Conservation (phyloP, 495 filamentous ascomycete genomes). For the Lindgomyces ingoldianus region DNA sequence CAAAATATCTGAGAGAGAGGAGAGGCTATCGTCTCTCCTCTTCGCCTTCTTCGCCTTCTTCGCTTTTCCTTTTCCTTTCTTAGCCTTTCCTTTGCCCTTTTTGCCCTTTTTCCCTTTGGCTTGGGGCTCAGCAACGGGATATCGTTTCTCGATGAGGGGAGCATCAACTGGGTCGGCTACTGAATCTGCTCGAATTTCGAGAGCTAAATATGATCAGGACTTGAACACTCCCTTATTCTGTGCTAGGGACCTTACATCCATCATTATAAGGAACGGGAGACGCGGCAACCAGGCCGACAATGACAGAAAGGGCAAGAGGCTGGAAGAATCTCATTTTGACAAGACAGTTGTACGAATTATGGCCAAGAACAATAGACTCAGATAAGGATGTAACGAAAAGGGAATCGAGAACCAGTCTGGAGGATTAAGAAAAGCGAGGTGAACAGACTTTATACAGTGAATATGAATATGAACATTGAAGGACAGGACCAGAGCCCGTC, state of each 20-base stretch:
- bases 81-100: conserved; percentile 8
- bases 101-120: neutral
- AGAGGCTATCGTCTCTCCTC: too few relatives aligned
- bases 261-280: conserved; percentile 1
- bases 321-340: conserved; percentile 1
- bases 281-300: conserved; percentile 8
- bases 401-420: too few relatives aligned
- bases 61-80: too few relatives aligned
- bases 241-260: neutral
- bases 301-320: neutral
- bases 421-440: too few relatives aligned
- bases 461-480: too few relatives aligned
- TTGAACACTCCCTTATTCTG: neutral
- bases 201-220: neutral
- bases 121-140: neutral
- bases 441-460: too few relatives aligned
- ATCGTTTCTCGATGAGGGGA: too few relatives aligned
- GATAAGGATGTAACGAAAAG: neutral
- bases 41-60: too few relatives aligned
- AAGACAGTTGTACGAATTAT: neutral
- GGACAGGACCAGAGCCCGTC: too few relatives aligned
- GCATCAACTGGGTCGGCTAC: too few relatives aligned
- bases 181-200: neutral
- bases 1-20: too few relatives aligned
- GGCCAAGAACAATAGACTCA: neutral